A percentile compares a stretch with the other conserved stretches of the same genome.
Conservation (phyloP, 768 basidiomycete genomes). For the Amanita muscaria region DNA sequence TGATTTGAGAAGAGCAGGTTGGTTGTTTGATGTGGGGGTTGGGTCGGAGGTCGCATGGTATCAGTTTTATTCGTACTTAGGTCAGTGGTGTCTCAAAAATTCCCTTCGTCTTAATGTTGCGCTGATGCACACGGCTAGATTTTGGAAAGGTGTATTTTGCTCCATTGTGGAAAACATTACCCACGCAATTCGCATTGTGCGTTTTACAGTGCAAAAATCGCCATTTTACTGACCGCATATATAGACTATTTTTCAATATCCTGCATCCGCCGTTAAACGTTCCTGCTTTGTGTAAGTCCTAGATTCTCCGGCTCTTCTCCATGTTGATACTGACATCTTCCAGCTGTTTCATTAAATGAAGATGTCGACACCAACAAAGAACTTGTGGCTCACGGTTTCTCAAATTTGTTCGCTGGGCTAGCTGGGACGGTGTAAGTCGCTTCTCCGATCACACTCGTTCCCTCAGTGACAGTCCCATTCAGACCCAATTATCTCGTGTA, state of each 20-base stretch:
- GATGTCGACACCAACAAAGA: slow-evolving; percentile 91
- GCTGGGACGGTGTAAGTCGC: slow-evolving; percentile 68
- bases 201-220: slow-evolving; percentile 19
- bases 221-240: neutral
- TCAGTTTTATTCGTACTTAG: slow-evolving; percentile 73
- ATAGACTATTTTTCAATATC: slow-evolving; percentile 74
- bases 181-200: slow-evolving; percentile 88
- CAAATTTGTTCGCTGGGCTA: slow-evolving; percentile 75
- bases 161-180: slow-evolving; percentile 75
- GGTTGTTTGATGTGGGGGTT: slow-evolving; percentile 73
- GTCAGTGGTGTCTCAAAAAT: slow-evolving; percentile 29
- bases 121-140: slow-evolving; percentile 33
- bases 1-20: slow-evolving; percentile 55
- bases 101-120: neutral
- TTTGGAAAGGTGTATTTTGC: slow-evolving; percentile 47
- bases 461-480: neutral
- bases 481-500: slow-evolving; percentile 85
- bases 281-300: slow-evolving; percentile 64
- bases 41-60: slow-evolving; percentile 55
- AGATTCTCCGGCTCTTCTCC: neutral
- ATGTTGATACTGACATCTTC: neutral
- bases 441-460: neutral
- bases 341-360: slow-evolving; percentile 81
- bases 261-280: slow-evolving; percentile 84
- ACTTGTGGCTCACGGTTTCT: slow-evolving; percentile 86